Evolutionary conservation across 2,329 filamentous ascomycete genomes (phyloP).

Genomic region (Trichoderma sp.): DNA sequence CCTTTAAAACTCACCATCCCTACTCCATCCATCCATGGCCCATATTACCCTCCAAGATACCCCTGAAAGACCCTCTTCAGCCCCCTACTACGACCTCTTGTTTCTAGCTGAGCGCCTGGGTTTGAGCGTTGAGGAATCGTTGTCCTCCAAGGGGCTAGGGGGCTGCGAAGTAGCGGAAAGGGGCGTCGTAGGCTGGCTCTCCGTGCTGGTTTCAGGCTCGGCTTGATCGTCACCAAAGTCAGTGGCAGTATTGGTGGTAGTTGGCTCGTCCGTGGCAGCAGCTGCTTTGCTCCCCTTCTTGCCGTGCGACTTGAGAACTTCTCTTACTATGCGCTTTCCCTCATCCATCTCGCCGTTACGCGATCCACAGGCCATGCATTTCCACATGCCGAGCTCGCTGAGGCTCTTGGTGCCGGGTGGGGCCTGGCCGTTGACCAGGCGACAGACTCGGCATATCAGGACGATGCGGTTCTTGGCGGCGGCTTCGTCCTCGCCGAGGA

Average conservation of each 20-base stretch:
- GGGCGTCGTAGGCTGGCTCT: slow-evolving; percentile 23
- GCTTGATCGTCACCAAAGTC: slow-evolving; percentile 32
- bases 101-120: slow-evolving; percentile 19
- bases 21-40: slow-evolving; percentile 24
- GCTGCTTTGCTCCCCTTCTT: slow-evolving; percentile 30
- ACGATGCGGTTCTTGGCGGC: slow-evolving; percentile 87
- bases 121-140: slow-evolving; percentile 21
- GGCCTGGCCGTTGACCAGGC: slow-evolving; percentile 93
- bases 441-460: slow-evolving; percentile 79
- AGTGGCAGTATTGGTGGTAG: slow-evolving; percentile 18
- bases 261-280: slow-evolving; percentile 23
- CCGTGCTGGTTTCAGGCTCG: slow-evolving; percentile 20
- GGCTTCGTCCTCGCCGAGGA: slow-evolving; percentile 94
- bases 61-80: slow-evolving; percentile 11
- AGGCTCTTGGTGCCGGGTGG: slow-evolving; percentile 80
- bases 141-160: neutral
- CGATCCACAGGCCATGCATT: slow-evolving; percentile 80
- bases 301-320: slow-evolving; percentile 51
- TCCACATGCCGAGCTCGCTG: slow-evolving; percentile 83
- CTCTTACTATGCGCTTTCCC: slow-evolving; percentile 70
- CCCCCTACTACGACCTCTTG: slow-evolving; percentile 21
- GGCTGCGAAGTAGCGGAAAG: neutral
- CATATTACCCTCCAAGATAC: slow-evolving; percentile 23
- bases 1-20: neutral
- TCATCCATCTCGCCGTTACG: slow-evolving; percentile 84